Evolutionary conservation across 257 asterid species (phyloP).

Genomic region (Ballota nigra): DNA sequence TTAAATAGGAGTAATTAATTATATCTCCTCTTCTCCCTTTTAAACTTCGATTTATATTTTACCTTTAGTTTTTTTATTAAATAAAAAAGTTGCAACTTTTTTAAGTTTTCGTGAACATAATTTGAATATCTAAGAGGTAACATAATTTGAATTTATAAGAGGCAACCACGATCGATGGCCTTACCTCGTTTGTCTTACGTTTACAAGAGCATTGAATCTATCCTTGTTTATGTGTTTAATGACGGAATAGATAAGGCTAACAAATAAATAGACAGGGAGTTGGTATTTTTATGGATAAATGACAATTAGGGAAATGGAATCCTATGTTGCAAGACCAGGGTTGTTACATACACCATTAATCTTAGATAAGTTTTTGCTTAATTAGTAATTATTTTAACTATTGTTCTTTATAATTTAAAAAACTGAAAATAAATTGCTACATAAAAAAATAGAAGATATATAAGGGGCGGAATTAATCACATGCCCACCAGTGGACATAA

Average conservation of each 20-base stretch:
- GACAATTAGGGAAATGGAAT: conserved; percentile 2
- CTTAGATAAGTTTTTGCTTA: neutral
- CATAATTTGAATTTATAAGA: neutral
- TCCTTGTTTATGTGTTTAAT: neutral
- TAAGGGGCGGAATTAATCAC: no score
- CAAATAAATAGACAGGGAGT: neutral
- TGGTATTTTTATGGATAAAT: conserved; percentile 15
- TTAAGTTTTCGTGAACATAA: no score
- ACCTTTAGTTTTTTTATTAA: neutral
- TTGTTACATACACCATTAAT: neutral
- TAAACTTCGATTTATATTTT: neutral
- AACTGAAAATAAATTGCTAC: no score
- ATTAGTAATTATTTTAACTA: neutral
- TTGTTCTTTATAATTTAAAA: neutral
- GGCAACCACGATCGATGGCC: neutral
- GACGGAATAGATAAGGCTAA: conserved; percentile 20
- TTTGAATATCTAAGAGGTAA: no score
- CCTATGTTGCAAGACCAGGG: neutral
- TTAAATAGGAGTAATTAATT: neutral
- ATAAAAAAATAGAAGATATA: no score
- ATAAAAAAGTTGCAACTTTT: neutral
- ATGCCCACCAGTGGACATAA: no score
- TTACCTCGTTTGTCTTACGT: conserved; percentile 17
- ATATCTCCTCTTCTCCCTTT: neutral
- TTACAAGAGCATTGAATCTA: conserved; percentile 17